Percentiles rank a stretch among this genome's conserved stretches.
Conservation (phyloP, 441 rosid genomes). For the Erysimum cheiri region DNA sequence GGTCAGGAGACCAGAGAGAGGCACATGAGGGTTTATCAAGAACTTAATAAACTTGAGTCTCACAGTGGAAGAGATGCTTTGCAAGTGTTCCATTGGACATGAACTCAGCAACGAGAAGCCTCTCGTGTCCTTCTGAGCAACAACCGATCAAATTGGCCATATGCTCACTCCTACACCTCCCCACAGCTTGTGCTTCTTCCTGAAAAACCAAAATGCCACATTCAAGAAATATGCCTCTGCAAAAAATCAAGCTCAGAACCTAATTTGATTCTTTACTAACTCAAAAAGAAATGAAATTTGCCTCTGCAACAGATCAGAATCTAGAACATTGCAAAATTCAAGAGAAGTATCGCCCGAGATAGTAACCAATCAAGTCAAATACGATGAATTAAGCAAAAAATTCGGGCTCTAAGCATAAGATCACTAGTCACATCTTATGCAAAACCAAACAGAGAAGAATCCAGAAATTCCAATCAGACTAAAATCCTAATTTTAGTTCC, state of each 20-base stretch:
- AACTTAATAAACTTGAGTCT: constrained; percentile 25
- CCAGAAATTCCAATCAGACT: constrained; percentile 1
- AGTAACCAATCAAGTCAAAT: constrained; percentile 11
- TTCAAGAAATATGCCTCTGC: constrained; percentile 4
- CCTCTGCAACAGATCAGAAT: constrained; percentile 13
- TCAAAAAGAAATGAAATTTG: not conserved
- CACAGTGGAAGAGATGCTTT: constrained; percentile 77
- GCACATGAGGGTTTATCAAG: constrained; percentile 9
- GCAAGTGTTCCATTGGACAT: constrained; percentile 78
- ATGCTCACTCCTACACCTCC: constrained; percentile 66
- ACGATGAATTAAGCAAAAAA: not conserved
- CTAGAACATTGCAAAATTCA: constrained; percentile 29
- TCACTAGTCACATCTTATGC: constrained; percentile 7
- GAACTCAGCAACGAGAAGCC: constrained; percentile 71
- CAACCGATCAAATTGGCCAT: constrained; percentile 72
- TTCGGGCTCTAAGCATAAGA: not conserved
- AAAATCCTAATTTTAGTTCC: not conserved
- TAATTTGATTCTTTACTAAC: constrained; percentile 18
- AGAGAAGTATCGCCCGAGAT: not conserved
- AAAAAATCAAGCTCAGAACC: not conserved
- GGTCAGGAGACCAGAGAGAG: constrained; percentile 19
- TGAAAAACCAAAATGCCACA: constrained; percentile 25
- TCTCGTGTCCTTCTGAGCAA: constrained; percentile 71
- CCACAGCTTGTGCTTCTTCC: constrained; percentile 76
- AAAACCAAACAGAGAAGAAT: constrained; percentile 23